These are phyloP conservation scores for Vaccinium corymbosum DNA, from an alignment of 148 eudicot genomes.

Conservation along the genomic window DNA sequence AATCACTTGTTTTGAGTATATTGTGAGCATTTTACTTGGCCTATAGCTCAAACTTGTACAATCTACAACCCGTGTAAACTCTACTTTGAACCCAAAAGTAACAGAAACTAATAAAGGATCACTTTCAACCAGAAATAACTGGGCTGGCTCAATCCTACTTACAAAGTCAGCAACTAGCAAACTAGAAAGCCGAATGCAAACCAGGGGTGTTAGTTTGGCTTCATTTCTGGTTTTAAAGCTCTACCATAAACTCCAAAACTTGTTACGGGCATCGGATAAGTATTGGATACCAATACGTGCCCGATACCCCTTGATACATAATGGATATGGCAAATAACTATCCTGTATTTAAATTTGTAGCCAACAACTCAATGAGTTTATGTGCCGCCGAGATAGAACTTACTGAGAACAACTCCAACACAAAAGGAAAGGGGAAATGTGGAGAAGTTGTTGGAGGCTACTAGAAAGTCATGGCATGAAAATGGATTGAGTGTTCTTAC, in stretches of 20 bases:
- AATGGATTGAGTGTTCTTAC: too few species aligned
- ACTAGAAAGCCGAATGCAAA: neutral
- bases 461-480: too few species aligned
- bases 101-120: slow-evolving; percentile 1
- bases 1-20: neutral
- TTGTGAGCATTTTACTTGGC: neutral
- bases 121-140: neutral
- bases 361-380: too few species aligned
- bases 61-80: neutral
- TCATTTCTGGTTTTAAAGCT: slow-evolving; percentile 5
- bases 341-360: too few species aligned
- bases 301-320: too few species aligned
- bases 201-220: neutral
- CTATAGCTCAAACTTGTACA: slow-evolving; percentile 2
- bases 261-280: too few species aligned
- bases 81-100: neutral
- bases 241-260: neutral
- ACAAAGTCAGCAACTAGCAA: neutral
- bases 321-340: too few species aligned
- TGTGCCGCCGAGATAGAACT: too few species aligned
- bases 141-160: neutral
- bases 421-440: too few species aligned
- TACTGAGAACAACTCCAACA: too few species aligned
- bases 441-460: too few species aligned
- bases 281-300: too few species aligned